Conservation (phyloP, 352 stramenopile species). For the Phytophthora megakarya region DNA sequence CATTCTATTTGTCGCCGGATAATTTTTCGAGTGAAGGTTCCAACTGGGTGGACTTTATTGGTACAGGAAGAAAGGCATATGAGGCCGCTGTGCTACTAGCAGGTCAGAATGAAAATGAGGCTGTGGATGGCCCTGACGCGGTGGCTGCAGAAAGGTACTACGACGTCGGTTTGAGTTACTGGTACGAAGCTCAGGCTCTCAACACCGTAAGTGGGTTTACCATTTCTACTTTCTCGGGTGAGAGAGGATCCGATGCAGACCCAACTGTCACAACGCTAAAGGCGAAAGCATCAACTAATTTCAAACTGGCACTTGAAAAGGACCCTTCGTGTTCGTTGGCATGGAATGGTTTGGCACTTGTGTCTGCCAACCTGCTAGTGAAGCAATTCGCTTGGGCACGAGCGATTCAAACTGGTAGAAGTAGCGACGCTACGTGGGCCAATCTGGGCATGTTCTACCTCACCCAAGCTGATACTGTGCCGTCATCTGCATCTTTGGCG, state of each 20-base stretch:
- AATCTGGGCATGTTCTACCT: slow-evolving; percentile 89
- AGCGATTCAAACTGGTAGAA: slow-evolving; percentile 60
- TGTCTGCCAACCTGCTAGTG: slow-evolving; percentile 58
- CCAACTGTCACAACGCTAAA: slow-evolving; percentile 34
- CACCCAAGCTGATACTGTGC: slow-evolving; percentile 37
- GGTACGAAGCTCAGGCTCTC: slow-evolving; percentile 73
- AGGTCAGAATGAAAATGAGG: slow-evolving; percentile 13
- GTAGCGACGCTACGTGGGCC: slow-evolving; percentile 73
- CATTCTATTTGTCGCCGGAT: slow-evolving; percentile 76
- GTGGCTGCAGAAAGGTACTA: slow-evolving; percentile 58
- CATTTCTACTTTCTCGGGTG: slow-evolving; percentile 48
- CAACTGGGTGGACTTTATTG: slow-evolving; percentile 72
- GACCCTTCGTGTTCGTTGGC: slow-evolving; percentile 56
- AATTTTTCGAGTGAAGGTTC: slow-evolving; percentile 51
- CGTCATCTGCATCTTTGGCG: slow-evolving; percentile 45
- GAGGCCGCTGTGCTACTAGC: slow-evolving; percentile 39
- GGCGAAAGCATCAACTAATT: slow-evolving; percentile 40
- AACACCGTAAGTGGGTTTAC: slow-evolving; percentile 39
- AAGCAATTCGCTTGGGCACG: slow-evolving; percentile 87
- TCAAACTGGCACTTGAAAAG: slow-evolving; percentile 51
- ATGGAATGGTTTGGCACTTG: slow-evolving; percentile 83
- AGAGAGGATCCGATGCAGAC: slow-evolving; percentile 5
- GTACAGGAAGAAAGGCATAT: slow-evolving; percentile 60
- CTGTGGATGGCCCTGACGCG: slow-evolving; percentile 3
- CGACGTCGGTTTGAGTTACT: slow-evolving; percentile 73